Evolutionary conservation across 495 filamentous ascomycete genomes (phyloP), one percentile per base, ranked within the genome.

Genomic region (Penicillium riverlandense): DNA sequence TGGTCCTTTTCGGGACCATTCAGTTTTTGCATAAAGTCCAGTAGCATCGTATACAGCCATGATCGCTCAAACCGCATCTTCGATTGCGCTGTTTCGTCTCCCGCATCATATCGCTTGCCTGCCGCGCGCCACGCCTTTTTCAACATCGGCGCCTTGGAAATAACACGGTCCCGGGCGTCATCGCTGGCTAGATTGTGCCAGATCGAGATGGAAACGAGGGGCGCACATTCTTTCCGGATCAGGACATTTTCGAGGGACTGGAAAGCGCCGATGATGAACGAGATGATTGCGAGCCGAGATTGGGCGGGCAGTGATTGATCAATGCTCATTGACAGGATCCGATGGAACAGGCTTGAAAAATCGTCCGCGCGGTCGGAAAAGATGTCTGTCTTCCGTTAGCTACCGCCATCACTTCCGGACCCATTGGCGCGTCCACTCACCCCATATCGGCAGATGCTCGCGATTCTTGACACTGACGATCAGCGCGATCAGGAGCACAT

Each of bases 171-270:
- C 46, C 87, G 75, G 34, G 79, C 77, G 28, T 74, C 67, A 13
- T 85, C 81, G 47, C 77, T 86, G 14, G 85, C 85, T 28, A 99
- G 66, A 53, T 95, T 91, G 53, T 96, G 86, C 92, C 92, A 97
- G 53, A 94, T 86, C 1, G 87, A 85, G 52, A 99, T 95, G 1
- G 88, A 90, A 35, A 99, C 91, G 33, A 99, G 71, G 9, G 92
- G 87, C 35, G 90, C 94, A 66, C 91, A 96, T 70, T 99, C 91
- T 58, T 95, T 97, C 38, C 92, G 78, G 28, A 97, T 85, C 39
- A 96, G 74, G 14, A 74, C 76, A 64, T 84, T 95, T 54, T 99
- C 92, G 12, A 97, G 77, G 15, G 90, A 96, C 65, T 96, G 90
- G 62, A 96, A 97, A 41, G 91, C 87, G 51, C 82, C 79, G 42